These are phyloP conservation scores for Datisca glomerata DNA, from an alignment of 306 rosid genomes.

Conservation along the genomic window DNA sequence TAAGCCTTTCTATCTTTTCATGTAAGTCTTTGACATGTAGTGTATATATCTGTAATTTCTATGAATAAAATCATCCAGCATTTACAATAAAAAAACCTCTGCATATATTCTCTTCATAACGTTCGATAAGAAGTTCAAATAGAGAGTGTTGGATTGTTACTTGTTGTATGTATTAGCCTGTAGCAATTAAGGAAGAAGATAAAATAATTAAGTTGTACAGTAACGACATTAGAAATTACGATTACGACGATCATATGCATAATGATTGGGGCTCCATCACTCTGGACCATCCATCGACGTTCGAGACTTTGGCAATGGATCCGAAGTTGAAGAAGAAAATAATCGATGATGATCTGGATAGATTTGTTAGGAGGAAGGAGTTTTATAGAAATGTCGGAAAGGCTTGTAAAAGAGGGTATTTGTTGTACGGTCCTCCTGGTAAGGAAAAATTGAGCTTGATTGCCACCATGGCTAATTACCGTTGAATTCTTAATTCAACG, in stretches of 20 bases:
- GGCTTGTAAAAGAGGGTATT: conserved; percentile 90
- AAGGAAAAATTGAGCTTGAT: conserved; percentile 85
- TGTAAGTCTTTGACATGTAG: too few species aligned
- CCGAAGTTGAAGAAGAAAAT: conserved; percentile 22
- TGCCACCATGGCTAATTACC: conserved; percentile 84
- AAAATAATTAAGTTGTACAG: conserved; percentile 50
- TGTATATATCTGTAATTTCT: too few species aligned
- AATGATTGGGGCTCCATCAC: conserved; percentile 61
- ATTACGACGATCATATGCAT: conserved; percentile 12
- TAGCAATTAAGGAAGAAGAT: conserved; percentile 28
- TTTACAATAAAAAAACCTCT: too few species aligned
- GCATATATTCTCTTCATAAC: too few species aligned
- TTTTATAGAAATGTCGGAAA: conserved; percentile 71
- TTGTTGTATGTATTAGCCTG: conserved; percentile 44
- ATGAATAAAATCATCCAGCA: too few species aligned
- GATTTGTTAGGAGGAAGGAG: conserved; percentile 66
- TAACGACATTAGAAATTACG: too few species aligned
- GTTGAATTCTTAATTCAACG: too few species aligned
- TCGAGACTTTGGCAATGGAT: conserved; percentile 77
- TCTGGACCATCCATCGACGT: conserved; percentile 73
- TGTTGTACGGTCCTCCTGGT: conserved; percentile 81
- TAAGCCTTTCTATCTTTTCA: too few species aligned
- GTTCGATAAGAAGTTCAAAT: conserved; percentile 36
- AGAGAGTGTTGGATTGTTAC: conserved; percentile 23
- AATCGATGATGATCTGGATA: conserved; percentile 48